These are phyloP conservation scores for Saraca asoca DNA, from an alignment of 331 rosid genomes.

Conservation along the genomic window DNA sequence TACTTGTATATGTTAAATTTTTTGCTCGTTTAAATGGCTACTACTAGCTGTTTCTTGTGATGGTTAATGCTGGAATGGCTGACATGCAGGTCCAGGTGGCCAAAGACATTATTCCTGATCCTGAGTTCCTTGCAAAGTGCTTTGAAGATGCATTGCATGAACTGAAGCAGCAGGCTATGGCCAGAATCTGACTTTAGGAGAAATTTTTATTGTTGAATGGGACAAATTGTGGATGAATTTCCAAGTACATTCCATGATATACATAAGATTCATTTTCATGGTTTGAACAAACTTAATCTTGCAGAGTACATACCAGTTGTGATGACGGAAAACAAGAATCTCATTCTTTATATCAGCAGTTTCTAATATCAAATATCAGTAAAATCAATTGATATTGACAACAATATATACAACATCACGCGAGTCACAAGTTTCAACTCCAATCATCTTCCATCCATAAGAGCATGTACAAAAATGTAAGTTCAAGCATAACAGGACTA, in stretches of 20 bases:
- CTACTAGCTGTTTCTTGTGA: too few relatives aligned
- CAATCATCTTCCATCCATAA: conserved; percentile 27
- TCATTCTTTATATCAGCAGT: conserved; percentile 11
- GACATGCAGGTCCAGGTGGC: conserved; percentile 64
- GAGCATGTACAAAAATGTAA: conserved; percentile 31
- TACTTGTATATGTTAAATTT: too few relatives aligned
- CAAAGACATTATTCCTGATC: conserved; percentile 60
- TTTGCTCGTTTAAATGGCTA: too few relatives aligned
- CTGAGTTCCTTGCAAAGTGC: conserved; percentile 53
- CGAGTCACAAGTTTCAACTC: conserved; percentile 22
- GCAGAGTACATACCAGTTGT: too few relatives aligned
- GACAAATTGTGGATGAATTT: too few relatives aligned
- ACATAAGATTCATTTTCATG: too few relatives aligned
- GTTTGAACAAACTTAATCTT: too few relatives aligned
- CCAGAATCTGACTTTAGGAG: too few relatives aligned
- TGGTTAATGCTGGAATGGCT: conserved; percentile 55
- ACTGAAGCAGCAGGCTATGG: conserved; percentile 39
- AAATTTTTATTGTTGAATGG: too few relatives aligned
- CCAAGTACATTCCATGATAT: too few relatives aligned
- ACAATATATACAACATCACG: conserved; percentile 34
- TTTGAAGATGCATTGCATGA: conserved; percentile 55
- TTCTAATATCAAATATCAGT: conserved; percentile 18
- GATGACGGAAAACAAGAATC: not conserved
- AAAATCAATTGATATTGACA: conserved; percentile 38
- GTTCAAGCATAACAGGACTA: conserved; percentile 5